Base-by-base conservation (phyloP, 192 early-diverging fungal species). In the Entomortierella parvispora region DNA sequence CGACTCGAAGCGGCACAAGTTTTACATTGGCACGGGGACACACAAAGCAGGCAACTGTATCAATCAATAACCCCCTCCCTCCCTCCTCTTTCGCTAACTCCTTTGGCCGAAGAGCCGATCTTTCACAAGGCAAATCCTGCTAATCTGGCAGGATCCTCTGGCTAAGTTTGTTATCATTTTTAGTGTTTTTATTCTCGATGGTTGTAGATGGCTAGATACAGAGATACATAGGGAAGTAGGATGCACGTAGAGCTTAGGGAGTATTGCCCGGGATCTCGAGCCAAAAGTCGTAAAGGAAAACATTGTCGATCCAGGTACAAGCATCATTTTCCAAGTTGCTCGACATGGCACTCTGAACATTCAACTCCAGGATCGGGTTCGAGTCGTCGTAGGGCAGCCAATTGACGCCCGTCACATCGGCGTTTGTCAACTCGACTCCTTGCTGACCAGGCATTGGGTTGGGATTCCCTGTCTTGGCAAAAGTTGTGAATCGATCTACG, bases 391-490 rank as follows among this genome's bases (percentile, higher is more conserved):
- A 65, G 8, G 50, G 28, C 26, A 22, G 1, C 62, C 62, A 65
- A 32, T 54, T 18, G 25, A 65, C 29, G 12, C 42, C 18, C 2
- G 51, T 54, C 62, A 65, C 62, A 29, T 65, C 62, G 26, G 40
- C 17, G 34, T 65, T 65, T 0, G 17, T 43, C 4, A 18, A 17
- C 51, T 65, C 62, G 17, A 65, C 49, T 32, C 62, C 62, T 0
- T 32, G 25, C 3, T 44, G 14, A 37, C 23, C 26, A 3, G 42
- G 2, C 17, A 44, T 15, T 10, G 71, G 80, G 17, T 81, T 78
- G 0, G 80, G 80, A 18, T 81, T 64, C n/a, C 80, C 67, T 0
- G 60, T 66, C 47, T 65, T 68, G 8, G 80, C 80, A 62, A 81
- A 81, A 7, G 46, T 47, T 4, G 77, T 56, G 18, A 70, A 62